A percentile compares a stretch with the other conserved stretches of the same genome.
These are phyloP conservation scores for Xylaria polymorpha DNA, from an alignment of 2,329 filamentous ascomycete species.

Conservation along the genomic window DNA sequence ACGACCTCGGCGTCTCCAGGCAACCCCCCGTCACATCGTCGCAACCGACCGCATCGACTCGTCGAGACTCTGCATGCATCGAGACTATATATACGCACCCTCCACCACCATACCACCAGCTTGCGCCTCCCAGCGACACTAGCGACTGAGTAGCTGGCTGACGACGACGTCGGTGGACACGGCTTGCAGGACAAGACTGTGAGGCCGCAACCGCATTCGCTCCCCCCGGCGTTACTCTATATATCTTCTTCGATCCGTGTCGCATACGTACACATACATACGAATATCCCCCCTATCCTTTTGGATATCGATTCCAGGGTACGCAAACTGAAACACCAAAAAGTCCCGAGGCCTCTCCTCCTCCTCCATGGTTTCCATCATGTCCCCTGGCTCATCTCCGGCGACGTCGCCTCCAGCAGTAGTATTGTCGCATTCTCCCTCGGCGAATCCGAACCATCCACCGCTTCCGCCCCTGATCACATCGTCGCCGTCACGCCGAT, in stretches of 20 bases:
- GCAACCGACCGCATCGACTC: slow-evolving; percentile 22
- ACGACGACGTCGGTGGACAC: slow-evolving; percentile 41
- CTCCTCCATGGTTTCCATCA: slow-evolving; percentile 62
- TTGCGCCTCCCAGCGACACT: slow-evolving; percentile 20
- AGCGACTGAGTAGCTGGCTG: slow-evolving; percentile 15
- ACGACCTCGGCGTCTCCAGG: slow-evolving; percentile 22
- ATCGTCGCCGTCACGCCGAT: slow-evolving; percentile 67
- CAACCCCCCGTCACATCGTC: slow-evolving; percentile 23
- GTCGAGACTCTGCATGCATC: slow-evolving; percentile 20
- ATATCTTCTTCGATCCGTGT: slow-evolving; percentile 20
- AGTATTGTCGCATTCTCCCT: slow-evolving; percentile 51
- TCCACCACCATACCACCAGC: slow-evolving; percentile 10
- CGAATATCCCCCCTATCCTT: slow-evolving; percentile 27
- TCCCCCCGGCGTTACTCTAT: slow-evolving; percentile 33
- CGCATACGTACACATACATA: slow-evolving; percentile 29
- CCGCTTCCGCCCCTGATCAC: slow-evolving; percentile 68
- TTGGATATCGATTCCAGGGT: slow-evolving; percentile 44
- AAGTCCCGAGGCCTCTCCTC: slow-evolving; percentile 49
- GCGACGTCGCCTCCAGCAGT: slow-evolving; percentile 64
- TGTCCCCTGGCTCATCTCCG: slow-evolving; percentile 68
- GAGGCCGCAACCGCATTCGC: slow-evolving; percentile 39
- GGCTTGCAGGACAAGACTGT: slow-evolving; percentile 52
- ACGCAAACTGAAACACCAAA: slow-evolving; percentile 44
- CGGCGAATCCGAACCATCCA: slow-evolving; percentile 64
- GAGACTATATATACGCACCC: slow-evolving; percentile 31